Evolutionary conservation across 1,284 basidiomycete genomes (phyloP), one percentile per base, ranked within the genome.

Genomic region (Pterulicium gracile): DNA sequence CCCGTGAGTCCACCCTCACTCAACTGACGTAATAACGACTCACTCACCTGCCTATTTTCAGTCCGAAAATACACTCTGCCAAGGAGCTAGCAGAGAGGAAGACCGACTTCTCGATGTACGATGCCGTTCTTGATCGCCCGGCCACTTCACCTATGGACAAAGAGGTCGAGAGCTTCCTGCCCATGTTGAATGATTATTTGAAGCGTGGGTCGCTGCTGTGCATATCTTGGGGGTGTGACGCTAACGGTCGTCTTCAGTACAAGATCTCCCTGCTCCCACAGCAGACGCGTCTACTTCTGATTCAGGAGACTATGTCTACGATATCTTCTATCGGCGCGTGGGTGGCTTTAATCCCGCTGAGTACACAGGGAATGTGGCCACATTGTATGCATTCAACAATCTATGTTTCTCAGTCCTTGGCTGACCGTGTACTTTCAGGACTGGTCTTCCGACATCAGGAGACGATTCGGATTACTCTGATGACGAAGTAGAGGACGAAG

Each of bases 81-180:
- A 79, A 74, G 57, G 73, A 79, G 45, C 44, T 69, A 35, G 52
- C 59, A 3, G 57, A 57, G 17, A 63, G 57, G 43, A 64, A 58
- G 24, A 45, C 58, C 46, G 63, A 75, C 36, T 75, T 83, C 60
- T 79, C 67, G 54, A 69, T 88, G 68, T 86, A 80, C 50, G 84
- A 88, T 50, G 84, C 84, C 0, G 67, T 87, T 12, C 74, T 68
- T 2, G 60, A 59, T n/a, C 39, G 56, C 3, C 49, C 61, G 3
- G 42, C 59, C 7, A 46, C 56, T 5, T 57, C 63, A 20, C 55
- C 62, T 20, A 50, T 67, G 7, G 79, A 81, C 54, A 60, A 68
- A 2, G 82, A 85, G 55, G 75, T 88, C 65, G 83, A 79, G 47
- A 83, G 81, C 46, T 87, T 88, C 56, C 52, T 84, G 43, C 75